A percentile compares a stretch with the other conserved stretches of the same genome.
These are phyloP conservation scores for Solanum hybrid DNA, from an alignment of 305 asterid species.

Conservation along the genomic window DNA sequence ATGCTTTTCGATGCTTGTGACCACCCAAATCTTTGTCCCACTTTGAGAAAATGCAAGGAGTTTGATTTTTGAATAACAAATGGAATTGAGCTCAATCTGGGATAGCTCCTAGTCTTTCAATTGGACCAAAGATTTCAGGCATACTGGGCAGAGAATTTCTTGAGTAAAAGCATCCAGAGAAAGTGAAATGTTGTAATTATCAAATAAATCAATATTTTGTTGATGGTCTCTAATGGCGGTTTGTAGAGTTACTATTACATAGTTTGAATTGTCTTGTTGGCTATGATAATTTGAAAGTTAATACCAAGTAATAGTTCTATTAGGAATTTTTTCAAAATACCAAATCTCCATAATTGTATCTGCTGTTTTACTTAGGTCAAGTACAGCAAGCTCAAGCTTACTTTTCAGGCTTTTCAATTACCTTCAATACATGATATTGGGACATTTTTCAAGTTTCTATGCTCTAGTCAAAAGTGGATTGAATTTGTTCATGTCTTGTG, in stretches of 20 bases:
- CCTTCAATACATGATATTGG: neutral
- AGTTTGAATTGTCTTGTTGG: neutral
- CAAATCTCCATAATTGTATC: neutral
- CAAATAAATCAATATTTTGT: neutral
- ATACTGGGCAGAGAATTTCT: neutral
- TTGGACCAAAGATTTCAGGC: neutral
- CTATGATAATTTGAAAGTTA: neutral
- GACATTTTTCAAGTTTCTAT: neutral
- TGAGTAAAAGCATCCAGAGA: neutral
- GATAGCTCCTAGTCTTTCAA: neutral
- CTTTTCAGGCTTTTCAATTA: neutral
- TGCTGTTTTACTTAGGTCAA: neutral
- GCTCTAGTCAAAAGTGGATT: neutral
- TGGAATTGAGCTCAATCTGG: neutral
- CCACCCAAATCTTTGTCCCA: neutral
- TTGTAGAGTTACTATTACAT: neutral
- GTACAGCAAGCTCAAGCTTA: neutral
- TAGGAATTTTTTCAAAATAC: neutral
- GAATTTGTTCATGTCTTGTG: neutral
- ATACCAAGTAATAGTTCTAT: neutral
- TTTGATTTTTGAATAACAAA: neutral
- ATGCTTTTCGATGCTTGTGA: neutral
- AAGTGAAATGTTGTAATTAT: neutral
- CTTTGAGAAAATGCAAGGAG: neutral
- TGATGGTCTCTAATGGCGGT: neutral